A percentile compares a stretch with the other conserved stretches of the same genome.
Conservation (phyloP, 345 rosid species). For the Camelina laxa region DNA sequence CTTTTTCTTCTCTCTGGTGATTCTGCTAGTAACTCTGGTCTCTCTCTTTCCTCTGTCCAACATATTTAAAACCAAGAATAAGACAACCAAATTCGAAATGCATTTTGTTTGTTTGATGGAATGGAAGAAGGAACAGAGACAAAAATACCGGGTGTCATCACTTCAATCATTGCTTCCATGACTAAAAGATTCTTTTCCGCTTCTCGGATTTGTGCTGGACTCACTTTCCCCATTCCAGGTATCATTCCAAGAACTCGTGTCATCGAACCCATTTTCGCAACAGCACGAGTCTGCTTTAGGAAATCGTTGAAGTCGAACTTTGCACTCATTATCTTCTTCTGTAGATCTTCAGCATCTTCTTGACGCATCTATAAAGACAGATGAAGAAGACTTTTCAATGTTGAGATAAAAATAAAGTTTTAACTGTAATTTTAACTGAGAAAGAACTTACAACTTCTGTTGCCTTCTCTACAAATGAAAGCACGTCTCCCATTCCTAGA, state of each 20-base stretch:
- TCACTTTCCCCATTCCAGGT: constrained; percentile 96
- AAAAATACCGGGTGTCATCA: constrained; percentile 85
- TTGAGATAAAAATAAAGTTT: background rate
- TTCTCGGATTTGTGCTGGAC: constrained; percentile 93
- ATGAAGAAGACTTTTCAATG: constrained; percentile 25
- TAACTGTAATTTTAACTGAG: constrained; percentile 11
- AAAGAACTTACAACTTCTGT: constrained; percentile 85
- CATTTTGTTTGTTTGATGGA: constrained; percentile 19
- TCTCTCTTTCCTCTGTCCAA: constrained; percentile 87
- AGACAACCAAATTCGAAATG: constrained; percentile 5
- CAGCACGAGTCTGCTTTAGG: constrained; percentile 90
- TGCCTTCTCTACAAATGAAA: constrained; percentile 97
- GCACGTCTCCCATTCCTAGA: constrained; percentile 98
- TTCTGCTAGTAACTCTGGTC: constrained; percentile 91
- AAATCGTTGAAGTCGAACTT: constrained; percentile 97
- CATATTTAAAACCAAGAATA: constrained; percentile 3
- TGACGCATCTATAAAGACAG: constrained; percentile 68
- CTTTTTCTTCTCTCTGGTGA: constrained; percentile 83
- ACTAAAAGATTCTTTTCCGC: constrained; percentile 85
- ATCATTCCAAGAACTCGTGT: constrained; percentile 94
- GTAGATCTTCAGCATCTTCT: constrained; percentile 98
- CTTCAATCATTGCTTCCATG: constrained; percentile 93
- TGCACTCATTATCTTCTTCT: constrained; percentile 97
- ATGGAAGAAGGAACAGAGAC: constrained; percentile 27
- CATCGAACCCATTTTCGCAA: constrained; percentile 99